Conservation (phyloP, 305 asterid species). For the Fraxinus angustifolia region DNA sequence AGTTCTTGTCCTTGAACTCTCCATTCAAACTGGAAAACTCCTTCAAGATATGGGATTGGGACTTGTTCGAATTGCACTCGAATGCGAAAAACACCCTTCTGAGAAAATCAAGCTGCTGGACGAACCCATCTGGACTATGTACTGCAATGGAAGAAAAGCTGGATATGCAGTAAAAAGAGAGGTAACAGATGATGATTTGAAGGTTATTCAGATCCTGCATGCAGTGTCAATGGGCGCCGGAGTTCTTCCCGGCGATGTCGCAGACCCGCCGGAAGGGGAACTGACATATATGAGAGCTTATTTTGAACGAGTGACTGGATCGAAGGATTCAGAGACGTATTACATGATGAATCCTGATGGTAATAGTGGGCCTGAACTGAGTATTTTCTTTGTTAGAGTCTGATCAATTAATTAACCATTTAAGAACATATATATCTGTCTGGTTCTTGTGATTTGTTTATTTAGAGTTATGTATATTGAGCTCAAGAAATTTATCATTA, state of each 20-base stretch:
- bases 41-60: conserved; percentile 89
- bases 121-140: conserved; percentile 85
- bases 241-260: conserved; percentile 47
- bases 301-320: conserved; percentile 71
- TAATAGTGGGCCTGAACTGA: conserved; percentile 80
- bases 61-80: conserved; percentile 70
- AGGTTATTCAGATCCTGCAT: conserved; percentile 60
- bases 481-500: neutral
- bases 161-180: conserved; percentile 77
- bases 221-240: conserved; percentile 89
- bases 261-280: conserved; percentile 47
- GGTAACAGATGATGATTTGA: conserved; percentile 66
- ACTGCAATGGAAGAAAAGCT: conserved; percentile 65
- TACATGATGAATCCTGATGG: conserved; percentile 88
- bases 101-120: conserved; percentile 62
- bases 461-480: neutral
- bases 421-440: neutral
- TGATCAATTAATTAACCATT: conserved; percentile 24
- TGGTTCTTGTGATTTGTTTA: neutral
- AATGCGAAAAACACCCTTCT: conserved; percentile 59
- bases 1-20: conserved; percentile 63
- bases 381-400: conserved; percentile 76
- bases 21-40: conserved; percentile 70
- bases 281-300: conserved; percentile 72
- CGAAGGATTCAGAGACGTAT: conserved; percentile 79